Base-by-base conservation (phyloP, 176 grass and related monocot genomes). In the Stipa capillata region DNA sequence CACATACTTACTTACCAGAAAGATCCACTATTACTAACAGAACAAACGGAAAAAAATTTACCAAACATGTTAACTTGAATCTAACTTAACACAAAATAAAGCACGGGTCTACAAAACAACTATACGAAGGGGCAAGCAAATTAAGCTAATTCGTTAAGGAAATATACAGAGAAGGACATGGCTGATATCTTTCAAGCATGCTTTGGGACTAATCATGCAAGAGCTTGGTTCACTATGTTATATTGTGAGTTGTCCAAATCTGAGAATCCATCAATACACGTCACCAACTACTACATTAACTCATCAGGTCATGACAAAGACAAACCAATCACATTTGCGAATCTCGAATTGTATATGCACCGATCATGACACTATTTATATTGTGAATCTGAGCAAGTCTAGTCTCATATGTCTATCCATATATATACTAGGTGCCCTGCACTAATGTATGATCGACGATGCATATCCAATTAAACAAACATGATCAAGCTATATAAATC, bases 311-410 rank as follows among this genome's bases (percentile, higher is more conserved):
- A 65, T 54, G 65, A 72, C 65, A 72, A 32, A 47, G 55, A 72
- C 73, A 72, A 37, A 44, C 68, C 69, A 65, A 79, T 78, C 80
- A 52, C 74, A 49, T 54, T 28, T 2, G 9, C 13, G 40, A 73
- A 83, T 78, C 57, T 73, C 14, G n/a, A 40, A 57, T 83, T 88
- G 12, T 65, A 73, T 73, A 83, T 25, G 1, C 5, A 49, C 9
- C 86, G 79, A 83, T 73, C 49, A 88, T 65, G 56, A 2, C 31
- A 10, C 29, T 72, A 48, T 87, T 50, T 83, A 83, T 72, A 33
- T 29, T 32, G 12, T 33, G 17, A 62, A 72, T 73, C n/a, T 47
- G 31, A 87, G 56, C 28, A 39, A 20, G 28, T 48, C 42, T 37
- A 62, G 24, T 43, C 16, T 79, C 25, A 44, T 21, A 45, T 61